A percentile compares a stretch with the other conserved stretches of the same genome.
These are phyloP conservation scores for Kazachstania taianensis DNA, from an alignment of 805 yeast species.

Conservation along the genomic window DNA sequence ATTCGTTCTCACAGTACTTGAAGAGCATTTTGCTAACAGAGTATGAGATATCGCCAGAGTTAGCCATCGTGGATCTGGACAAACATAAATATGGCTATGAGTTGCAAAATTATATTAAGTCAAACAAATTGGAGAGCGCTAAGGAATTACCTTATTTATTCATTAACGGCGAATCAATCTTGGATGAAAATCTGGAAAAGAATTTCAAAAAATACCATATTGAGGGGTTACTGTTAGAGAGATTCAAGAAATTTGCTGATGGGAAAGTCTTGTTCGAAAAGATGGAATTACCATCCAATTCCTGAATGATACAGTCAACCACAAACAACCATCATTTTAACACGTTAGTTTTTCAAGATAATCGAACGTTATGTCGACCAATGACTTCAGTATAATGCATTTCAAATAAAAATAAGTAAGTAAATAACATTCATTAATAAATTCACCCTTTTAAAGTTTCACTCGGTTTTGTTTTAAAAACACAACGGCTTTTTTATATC, in stretches of 20 bases:
- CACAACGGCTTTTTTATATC: neutral
- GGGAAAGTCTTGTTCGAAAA: conserved; percentile 16
- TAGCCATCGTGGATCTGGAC: conserved; percentile 70
- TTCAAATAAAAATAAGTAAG: neutral
- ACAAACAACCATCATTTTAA: neutral
- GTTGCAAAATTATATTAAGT: conserved; percentile 52
- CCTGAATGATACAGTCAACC: conserved; percentile 9
- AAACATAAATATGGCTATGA: conserved; percentile 60
- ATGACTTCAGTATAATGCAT: too few relatives aligned
- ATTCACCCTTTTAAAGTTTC: too few relatives aligned
- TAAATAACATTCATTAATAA: neutral
- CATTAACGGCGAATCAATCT: conserved; percentile 11
- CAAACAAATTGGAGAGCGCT: conserved; percentile 5
- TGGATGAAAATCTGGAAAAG: conserved; percentile 6
- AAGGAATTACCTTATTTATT: conserved; percentile 17
- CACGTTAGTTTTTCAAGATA: too few relatives aligned
- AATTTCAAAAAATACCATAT: conserved; percentile 10
- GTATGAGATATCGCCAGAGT: conserved; percentile 64
- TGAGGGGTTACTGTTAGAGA: conserved; percentile 12
- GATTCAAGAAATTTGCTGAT: conserved; percentile 12
- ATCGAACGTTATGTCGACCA: too few relatives aligned
- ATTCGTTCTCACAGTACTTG: conserved; percentile 41
- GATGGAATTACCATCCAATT: conserved; percentile 20
- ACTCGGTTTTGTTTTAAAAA: neutral
- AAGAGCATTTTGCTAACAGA: conserved; percentile 52